Percentiles rank a stretch among this genome's conserved stretches.
phyloP scores from a whole-genome alignment of 1,284 basidiomycete genomes.

The Sphaerobolus stellatus region DNA sequence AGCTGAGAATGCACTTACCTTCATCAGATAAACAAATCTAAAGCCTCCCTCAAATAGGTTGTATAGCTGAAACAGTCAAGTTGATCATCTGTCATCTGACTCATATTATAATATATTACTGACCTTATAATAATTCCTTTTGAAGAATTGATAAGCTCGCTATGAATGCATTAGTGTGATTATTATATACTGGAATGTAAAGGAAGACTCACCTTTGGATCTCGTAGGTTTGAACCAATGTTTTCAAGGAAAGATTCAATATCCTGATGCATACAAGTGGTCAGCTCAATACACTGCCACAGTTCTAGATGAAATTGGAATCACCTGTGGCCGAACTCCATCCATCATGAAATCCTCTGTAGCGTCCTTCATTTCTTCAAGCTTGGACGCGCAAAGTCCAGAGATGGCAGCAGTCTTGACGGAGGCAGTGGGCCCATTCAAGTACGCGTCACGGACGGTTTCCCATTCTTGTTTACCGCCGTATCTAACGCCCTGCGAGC shows the following conservation, averaged over 20 bases:
- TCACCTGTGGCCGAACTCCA: neutral
- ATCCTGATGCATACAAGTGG: neutral
- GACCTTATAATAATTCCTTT: constrained; percentile 62
- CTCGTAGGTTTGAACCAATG: too few species aligned
- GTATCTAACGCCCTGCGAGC: neutral
- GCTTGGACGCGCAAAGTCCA: neutral
- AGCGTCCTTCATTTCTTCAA: neutral
- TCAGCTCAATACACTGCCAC: neutral
- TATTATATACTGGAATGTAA: too few species aligned
- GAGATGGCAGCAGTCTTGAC: neutral
- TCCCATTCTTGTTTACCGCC: neutral
- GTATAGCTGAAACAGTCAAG: constrained; percentile 49
- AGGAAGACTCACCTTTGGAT: too few species aligned
- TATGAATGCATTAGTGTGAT: too few species aligned
- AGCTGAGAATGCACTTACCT: too few species aligned
- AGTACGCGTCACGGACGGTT: neutral
- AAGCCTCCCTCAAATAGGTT: constrained; percentile 71
- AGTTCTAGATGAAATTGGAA: neutral
- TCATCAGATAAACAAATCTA: too few species aligned
- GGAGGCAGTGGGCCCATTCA: neutral
- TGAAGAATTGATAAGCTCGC: constrained; percentile 44
- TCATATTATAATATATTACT: constrained; percentile 25
- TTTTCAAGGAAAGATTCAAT: neutral
- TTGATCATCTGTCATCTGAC: neutral
- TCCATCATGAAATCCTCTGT: neutral